Conservation (phyloP, 768 basidiomycete genomes). For the Megacollybia marginata region DNA sequence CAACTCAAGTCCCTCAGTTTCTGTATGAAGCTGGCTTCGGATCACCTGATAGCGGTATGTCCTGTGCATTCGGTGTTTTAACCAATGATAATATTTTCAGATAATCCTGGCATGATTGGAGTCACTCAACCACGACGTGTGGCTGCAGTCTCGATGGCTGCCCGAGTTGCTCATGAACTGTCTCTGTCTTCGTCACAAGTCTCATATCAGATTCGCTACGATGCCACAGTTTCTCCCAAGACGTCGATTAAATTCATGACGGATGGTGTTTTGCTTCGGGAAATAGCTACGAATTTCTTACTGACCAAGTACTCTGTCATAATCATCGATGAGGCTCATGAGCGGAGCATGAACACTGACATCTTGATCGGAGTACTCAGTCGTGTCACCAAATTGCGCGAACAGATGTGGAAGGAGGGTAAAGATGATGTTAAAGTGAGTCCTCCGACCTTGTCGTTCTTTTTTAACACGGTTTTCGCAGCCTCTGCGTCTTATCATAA, state of each 20-base stretch:
- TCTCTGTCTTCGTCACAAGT: constrained; percentile 74
- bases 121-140: constrained; percentile 97
- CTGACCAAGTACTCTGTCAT: constrained; percentile 91
- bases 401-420: constrained; percentile 80
- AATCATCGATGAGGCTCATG: constrained; percentile 97
- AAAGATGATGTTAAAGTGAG: constrained; percentile 65
- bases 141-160: constrained; percentile 93
- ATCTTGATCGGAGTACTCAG: constrained; percentile 96
- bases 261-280: constrained; percentile 92
- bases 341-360: constrained; percentile 97
- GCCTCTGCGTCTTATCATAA: constrained; percentile 91
- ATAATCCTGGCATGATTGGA: constrained; percentile 97
- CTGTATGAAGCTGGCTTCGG: constrained; percentile 98
- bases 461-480: constrained; percentile 18
- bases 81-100: constrained; percentile 30
- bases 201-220: constrained; percentile 97
- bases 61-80: neutral
- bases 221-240: constrained; percentile 81
- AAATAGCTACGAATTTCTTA: constrained; percentile 89
- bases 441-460: neutral
- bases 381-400: constrained; percentile 82
- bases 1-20: constrained; percentile 97
- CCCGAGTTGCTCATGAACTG: constrained; percentile 90
- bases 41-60: constrained; percentile 66
- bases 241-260: constrained; percentile 99